Conservation (phyloP, 2,329 filamentous ascomycete genomes). For the Cercospora canescens region DNA sequence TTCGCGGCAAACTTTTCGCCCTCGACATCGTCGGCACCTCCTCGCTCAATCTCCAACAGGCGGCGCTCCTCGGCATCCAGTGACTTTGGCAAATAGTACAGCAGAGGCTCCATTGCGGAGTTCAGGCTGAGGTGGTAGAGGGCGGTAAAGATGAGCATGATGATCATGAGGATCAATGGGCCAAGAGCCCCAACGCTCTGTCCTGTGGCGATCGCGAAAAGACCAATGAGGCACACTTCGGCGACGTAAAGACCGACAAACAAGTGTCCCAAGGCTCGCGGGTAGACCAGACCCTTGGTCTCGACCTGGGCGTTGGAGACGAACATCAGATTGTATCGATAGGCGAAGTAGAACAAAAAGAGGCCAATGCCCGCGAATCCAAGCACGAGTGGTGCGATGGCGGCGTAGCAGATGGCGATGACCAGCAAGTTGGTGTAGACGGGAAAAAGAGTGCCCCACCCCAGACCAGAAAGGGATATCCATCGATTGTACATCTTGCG, state of each 20-base stretch:
- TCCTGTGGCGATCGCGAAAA: conserved; percentile 69
- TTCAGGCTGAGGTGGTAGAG: conserved; percentile 76
- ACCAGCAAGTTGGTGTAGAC: conserved; percentile 76
- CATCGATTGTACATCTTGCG: conserved; percentile 78
- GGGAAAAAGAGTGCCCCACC: conserved; percentile 82
- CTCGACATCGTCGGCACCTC: conserved; percentile 26
- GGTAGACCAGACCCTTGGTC: conserved; percentile 84
- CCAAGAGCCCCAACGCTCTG: conserved; percentile 54
- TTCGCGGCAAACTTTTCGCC: conserved; percentile 28
- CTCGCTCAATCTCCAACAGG: conserved; percentile 38
- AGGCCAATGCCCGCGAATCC: conserved; percentile 79
- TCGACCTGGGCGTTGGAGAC: conserved; percentile 81
- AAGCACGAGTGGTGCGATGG: conserved; percentile 82
- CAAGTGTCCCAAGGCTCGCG: conserved; percentile 82
- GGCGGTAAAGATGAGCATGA: conserved; percentile 72
- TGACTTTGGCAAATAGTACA: conserved; percentile 69
- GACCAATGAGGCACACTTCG: conserved; percentile 74
- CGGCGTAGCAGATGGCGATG: conserved; percentile 77
- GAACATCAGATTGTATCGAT: conserved; percentile 87
- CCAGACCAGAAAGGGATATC: conserved; percentile 69
- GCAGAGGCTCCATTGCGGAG: conserved; percentile 70
- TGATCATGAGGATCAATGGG: conserved; percentile 73
- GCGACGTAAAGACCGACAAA: conserved; percentile 81
- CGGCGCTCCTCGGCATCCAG: conserved; percentile 40
- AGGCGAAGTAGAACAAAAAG: conserved; percentile 79